Percentiles rank a stretch among this genome's conserved stretches.
Conservation (phyloP, 192 early-diverging fungal genomes). For the Dispira simplex region DNA sequence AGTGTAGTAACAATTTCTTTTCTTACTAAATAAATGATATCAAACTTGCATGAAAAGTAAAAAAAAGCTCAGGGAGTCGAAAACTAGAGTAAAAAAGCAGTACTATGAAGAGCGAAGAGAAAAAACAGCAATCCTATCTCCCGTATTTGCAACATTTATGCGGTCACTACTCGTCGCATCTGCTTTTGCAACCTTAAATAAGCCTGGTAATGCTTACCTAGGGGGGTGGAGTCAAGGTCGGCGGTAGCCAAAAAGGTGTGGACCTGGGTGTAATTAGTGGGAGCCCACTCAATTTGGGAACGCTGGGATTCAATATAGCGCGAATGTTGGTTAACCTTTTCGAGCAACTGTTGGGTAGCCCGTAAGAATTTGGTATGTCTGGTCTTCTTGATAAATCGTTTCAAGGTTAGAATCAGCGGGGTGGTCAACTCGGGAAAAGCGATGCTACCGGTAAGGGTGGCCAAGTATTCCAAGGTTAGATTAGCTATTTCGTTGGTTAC, state of each 20-base stretch:
- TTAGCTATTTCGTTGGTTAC: slow-evolving; percentile 63
- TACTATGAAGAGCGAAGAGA: no score
- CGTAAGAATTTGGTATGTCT: slow-evolving; percentile 57
- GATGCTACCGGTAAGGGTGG: slow-evolving; percentile 55
- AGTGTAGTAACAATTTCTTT: no score
- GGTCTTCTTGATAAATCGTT: slow-evolving; percentile 68
- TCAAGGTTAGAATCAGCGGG: slow-evolving; percentile 72
- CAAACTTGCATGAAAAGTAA: no score
- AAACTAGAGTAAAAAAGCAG: no score
- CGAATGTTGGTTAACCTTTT: slow-evolving; percentile 74
- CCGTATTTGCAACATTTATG: no score
- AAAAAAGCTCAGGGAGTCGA: no score
- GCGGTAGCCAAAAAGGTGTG: slow-evolving; percentile 12
- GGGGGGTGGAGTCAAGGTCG: neutral
- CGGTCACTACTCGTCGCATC: neutral
- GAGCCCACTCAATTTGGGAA: slow-evolving; percentile 30
- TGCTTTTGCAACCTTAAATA: neutral
- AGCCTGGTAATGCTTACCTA: slow-evolving; percentile 11
- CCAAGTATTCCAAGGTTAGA: slow-evolving; percentile 60
- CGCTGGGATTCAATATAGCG: slow-evolving; percentile 61
- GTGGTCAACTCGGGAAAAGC: slow-evolving; percentile 90
- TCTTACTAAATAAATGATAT: no score
- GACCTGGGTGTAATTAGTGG: slow-evolving; percentile 18
- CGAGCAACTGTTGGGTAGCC: slow-evolving; percentile 63
- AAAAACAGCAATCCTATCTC: no score